Conservation (phyloP, 805 yeast species). For the Phaffomyces thermotolerans region DNA sequence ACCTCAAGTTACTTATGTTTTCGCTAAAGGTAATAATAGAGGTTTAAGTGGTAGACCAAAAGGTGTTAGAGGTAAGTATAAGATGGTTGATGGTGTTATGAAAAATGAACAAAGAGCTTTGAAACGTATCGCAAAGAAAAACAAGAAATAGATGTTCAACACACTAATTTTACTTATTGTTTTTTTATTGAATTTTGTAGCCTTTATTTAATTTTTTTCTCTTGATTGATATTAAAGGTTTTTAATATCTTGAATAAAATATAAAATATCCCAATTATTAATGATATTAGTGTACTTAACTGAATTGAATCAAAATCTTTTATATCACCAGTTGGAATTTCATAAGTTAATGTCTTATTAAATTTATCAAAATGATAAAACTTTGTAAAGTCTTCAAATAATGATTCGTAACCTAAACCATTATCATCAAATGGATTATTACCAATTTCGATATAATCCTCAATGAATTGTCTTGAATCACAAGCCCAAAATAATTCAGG, state of each 20-base stretch:
- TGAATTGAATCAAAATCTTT: conserved; percentile 27
- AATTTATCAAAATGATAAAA: conserved; percentile 29
- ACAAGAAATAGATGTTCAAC: conserved; percentile 41
- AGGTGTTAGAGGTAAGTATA: conserved; percentile 95
- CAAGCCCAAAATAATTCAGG: conserved; percentile 49
- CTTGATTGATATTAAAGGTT: background rate
- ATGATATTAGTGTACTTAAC: conserved; percentile 27
- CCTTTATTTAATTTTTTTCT: background rate
- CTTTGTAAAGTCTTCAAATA: conserved; percentile 38
- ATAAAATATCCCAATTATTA: conserved; percentile 29
- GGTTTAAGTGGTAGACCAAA: conserved; percentile 93
- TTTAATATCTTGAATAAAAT: conserved; percentile 23
- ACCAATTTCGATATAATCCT: conserved; percentile 19
- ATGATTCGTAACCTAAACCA: conserved; percentile 36
- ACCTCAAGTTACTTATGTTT: conserved; percentile 84
- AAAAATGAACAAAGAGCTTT: conserved; percentile 96
- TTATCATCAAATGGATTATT: conserved; percentile 33
- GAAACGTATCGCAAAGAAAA: conserved; percentile 81
- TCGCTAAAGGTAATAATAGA: conserved; percentile 77
- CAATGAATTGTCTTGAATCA: conserved; percentile 24
- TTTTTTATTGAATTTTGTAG: background rate
- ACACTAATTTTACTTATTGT: background rate
- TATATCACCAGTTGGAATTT: conserved; percentile 38
- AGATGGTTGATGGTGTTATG: conserved; percentile 98
- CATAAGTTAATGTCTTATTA: conserved; percentile 14